Percentiles rank a stretch among this genome's conserved stretches.
phyloP scores from a whole-genome alignment of 768 basidiomycete species.

The Jaapia argillacea region DNA sequence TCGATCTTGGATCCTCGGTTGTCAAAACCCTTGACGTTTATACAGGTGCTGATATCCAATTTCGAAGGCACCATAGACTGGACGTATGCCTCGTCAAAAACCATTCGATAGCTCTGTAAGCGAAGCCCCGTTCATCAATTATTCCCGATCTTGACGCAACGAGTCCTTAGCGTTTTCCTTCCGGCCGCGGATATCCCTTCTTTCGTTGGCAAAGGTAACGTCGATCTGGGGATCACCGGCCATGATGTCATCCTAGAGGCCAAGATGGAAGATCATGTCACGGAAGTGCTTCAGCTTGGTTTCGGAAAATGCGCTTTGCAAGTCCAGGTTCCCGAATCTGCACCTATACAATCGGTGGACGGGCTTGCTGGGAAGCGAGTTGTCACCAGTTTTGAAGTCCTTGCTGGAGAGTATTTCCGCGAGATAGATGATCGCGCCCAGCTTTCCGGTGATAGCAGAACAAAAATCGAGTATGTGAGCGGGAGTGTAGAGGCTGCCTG shows the following conservation, averaged over 20 bases:
- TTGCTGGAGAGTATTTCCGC: slow-evolving; percentile 71
- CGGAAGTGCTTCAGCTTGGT: slow-evolving; percentile 72
- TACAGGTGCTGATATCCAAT: slow-evolving; percentile 91
- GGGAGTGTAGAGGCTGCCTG: slow-evolving; percentile 99
- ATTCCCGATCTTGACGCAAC: background rate
- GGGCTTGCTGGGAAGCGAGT: slow-evolving; percentile 86
- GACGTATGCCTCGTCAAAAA: slow-evolving; percentile 94
- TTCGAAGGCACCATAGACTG: slow-evolving; percentile 75
- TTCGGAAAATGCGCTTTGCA: slow-evolving; percentile 90
- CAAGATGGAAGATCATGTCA: slow-evolving; percentile 67
- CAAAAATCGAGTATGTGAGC: slow-evolving; percentile 90
- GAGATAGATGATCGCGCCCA: slow-evolving; percentile 45
- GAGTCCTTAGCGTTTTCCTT: slow-evolving; percentile 70
- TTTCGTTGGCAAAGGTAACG: slow-evolving; percentile 95
- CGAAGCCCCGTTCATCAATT: slow-evolving; percentile 3
- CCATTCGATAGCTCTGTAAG: slow-evolving; percentile 88
- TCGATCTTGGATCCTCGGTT: background rate
- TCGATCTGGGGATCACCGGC: slow-evolving; percentile 95
- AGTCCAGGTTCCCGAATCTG: slow-evolving; percentile 82
- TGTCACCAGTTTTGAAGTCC: slow-evolving; percentile 91
- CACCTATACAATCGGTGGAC: slow-evolving; percentile 58
- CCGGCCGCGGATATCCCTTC: slow-evolving; percentile 96
- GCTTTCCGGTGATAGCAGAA: slow-evolving; percentile 46
- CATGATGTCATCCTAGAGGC: slow-evolving; percentile 96
- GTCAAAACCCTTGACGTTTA: background rate